Evolutionary conservation across 495 filamentous ascomycete genomes (phyloP), one percentile per base, ranked within the genome.

Genomic region (Hypoxylon fragiforme): DNA sequence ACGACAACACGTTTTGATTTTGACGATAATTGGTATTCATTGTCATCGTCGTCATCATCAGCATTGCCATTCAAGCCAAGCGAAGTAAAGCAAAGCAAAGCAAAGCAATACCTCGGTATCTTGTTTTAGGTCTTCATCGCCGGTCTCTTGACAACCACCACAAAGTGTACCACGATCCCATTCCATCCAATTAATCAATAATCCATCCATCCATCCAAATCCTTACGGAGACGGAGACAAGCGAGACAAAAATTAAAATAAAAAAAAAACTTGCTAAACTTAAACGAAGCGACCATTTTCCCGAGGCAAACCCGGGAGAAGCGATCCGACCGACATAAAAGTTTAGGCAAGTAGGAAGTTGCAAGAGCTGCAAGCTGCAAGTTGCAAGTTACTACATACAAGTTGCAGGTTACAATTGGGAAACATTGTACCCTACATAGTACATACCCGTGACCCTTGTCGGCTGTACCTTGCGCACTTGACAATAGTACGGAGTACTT

Each of bases 241-340:
- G 41, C 57, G 57, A 61, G 47, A 61, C 57, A 35, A 48, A 47
- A n/a, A n/a, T n/a, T n/a, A n/a, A n/a, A n/a, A n/a, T n/a, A n/a
- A n/a, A n/a, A n/a, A n/a, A n/a, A n/a, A n/a, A n/a, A n/a, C n/a
- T 26, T 46, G 37, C 49, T 21, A 37, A 42, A 14, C 34, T 48
- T 44, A 14, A 36, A 19, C 46, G 34, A 49, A 55, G 14, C 46
- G 24, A 51, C 44, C 41, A n/a, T 47, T 51, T 47, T 51, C 42
- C 57, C 51, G 57, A 55, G 24, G 45, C 57, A 55, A 39, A 51
- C 3, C 57, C 57, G 57, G 57, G 7, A 56, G 46, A 32, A 14
- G n/a, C n/a, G n/a, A n/a, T n/a, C 57, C 51, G 51, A 46, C 46
- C 41, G 24, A 55, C 46, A 38, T 46, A 51, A 6, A 30, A 55